Conservation (phyloP, 495 filamentous ascomycete species). For the Penicillium parvum region DNA sequence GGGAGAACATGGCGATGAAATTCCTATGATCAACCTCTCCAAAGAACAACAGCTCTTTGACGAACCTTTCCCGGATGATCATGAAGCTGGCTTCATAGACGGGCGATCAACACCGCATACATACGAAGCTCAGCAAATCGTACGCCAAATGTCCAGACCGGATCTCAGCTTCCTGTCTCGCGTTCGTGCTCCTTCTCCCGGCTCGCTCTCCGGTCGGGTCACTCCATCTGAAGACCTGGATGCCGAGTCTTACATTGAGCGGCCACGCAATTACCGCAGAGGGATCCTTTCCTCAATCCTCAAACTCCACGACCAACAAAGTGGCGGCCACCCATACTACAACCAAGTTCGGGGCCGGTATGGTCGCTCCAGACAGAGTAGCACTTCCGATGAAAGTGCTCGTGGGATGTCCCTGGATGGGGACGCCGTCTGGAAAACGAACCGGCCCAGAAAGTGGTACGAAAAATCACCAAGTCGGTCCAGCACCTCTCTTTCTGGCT, state of each 20-base stretch:
- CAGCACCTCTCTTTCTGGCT: conserved; percentile 43
- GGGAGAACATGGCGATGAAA: conserved; percentile 36
- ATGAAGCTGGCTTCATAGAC: conserved; percentile 32
- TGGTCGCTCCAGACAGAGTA: conserved; percentile 31
- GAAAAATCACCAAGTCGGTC: conserved; percentile 50
- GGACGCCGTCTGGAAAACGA: conserved; percentile 31
- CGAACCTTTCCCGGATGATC: conserved; percentile 23
- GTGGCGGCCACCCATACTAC: conserved; percentile 4
- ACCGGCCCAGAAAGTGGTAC: conserved; percentile 58
- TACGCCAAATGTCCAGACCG: conserved; percentile 39
- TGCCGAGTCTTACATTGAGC: conserved; percentile 62
- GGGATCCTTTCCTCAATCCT: conserved; percentile 75
- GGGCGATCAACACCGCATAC: conserved; percentile 26
- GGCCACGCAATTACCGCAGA: conserved; percentile 65
- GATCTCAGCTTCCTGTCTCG: conserved; percentile 35
- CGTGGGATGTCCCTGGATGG: conserved; percentile 31
- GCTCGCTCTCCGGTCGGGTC: conserved; percentile 51
- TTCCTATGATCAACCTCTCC: conserved; percentile 34
- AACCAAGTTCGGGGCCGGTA: conserved; percentile 25
- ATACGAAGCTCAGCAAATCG: conserved; percentile 32
- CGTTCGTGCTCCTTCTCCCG: conserved; percentile 34
- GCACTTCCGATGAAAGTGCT: conserved; percentile 24
- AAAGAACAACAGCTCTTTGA: conserved; percentile 34
- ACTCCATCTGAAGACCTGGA: conserved; percentile 59
- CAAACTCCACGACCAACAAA: conserved; percentile 60